Conservation (phyloP, 2,329 filamentous ascomycete species). For the Colletotrichum tabaci region DNA sequence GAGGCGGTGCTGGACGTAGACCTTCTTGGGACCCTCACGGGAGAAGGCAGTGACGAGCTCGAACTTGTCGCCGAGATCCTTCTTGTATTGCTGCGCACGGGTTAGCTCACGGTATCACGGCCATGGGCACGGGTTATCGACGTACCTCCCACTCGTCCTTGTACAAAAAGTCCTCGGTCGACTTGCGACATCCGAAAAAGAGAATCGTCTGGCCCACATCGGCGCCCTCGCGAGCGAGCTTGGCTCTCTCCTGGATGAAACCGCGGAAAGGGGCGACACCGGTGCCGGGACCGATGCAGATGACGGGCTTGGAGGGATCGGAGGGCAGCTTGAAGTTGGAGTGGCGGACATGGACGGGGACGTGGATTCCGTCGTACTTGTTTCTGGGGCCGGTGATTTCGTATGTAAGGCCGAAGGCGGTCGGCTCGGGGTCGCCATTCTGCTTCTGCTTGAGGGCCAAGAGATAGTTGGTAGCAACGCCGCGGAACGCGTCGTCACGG, state of each 20-base stretch:
- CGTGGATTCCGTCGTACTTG: constrained; percentile 96
- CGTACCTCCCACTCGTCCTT: constrained; percentile 92
- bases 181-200: constrained; percentile 95
- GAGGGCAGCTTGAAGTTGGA: constrained; percentile 99
- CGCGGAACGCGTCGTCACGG: constrained; percentile 84
- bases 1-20: constrained; percentile 96
- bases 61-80: constrained; percentile 88
- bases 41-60: constrained; percentile 95
- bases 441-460: constrained; percentile 97
- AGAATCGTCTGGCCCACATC: constrained; percentile 89
- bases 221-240: constrained; percentile 83
- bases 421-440: constrained; percentile 85
- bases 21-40: constrained; percentile 87
- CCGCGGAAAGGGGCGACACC: constrained; percentile 97
- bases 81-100: constrained; percentile 79
- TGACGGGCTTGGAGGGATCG: constrained; percentile 92
- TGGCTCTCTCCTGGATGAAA: constrained; percentile 94
- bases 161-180: constrained; percentile 93
- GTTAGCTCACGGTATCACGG: constrained; percentile 9
- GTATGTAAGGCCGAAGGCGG: constrained; percentile 88
- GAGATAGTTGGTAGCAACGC: constrained; percentile 97
- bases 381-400: constrained; percentile 90
- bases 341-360: constrained; percentile 95
- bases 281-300: constrained; percentile 96
- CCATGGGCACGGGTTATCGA: neutral